Evolutionary conservation across 129 eudicot species (phyloP).

Genomic region (Rutidosis leptorrhynchoides): DNA sequence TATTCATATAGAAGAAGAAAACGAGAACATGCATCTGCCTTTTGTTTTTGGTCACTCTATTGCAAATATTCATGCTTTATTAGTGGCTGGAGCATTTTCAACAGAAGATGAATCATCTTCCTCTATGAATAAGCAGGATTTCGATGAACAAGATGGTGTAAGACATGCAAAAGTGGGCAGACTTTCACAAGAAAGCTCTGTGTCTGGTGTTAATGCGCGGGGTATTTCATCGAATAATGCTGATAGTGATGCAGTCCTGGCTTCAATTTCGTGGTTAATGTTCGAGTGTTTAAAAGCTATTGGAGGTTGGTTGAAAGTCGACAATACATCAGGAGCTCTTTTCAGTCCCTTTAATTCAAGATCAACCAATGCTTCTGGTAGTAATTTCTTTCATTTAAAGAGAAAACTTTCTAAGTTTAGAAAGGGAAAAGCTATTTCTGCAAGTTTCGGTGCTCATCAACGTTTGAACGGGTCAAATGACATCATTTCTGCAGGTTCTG

Average conservation of each 20-base stretch:
- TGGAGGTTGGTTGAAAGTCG: constrained; percentile 63
- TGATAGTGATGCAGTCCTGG: constrained; percentile 38
- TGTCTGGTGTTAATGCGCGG: constrained; percentile 55
- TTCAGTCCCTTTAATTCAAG: constrained; percentile 48
- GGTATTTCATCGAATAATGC: constrained; percentile 32
- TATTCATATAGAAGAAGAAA: constrained; percentile 85
- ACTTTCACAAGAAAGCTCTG: constrained; percentile 85
- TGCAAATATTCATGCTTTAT: constrained; percentile 66
- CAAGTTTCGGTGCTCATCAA: constrained; percentile 39
- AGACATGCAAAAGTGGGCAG: constrained; percentile 95
- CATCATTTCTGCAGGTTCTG: constrained; percentile 34
- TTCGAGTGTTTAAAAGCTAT: constrained; percentile 78
- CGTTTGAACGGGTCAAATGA: constrained; percentile 40
- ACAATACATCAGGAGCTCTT: constrained; percentile 48
- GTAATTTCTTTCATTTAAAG: constrained; percentile 61
- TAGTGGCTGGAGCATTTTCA: constrained; percentile 86
- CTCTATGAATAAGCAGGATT: constrained; percentile 39
- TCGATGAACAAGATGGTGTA: constrained; percentile 62
- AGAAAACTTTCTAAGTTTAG: constrained; percentile 59
- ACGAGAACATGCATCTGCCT: constrained; percentile 75
- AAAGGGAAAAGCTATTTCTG: constrained; percentile 43
- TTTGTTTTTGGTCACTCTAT: constrained; percentile 76
- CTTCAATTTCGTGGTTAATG: constrained; percentile 64
- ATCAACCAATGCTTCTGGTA: constrained; percentile 39
- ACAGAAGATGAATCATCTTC: constrained; percentile 41